Evolutionary conservation across 2,329 filamentous ascomycete species (phyloP).

Genomic region (Xylariaceae sp.): DNA sequence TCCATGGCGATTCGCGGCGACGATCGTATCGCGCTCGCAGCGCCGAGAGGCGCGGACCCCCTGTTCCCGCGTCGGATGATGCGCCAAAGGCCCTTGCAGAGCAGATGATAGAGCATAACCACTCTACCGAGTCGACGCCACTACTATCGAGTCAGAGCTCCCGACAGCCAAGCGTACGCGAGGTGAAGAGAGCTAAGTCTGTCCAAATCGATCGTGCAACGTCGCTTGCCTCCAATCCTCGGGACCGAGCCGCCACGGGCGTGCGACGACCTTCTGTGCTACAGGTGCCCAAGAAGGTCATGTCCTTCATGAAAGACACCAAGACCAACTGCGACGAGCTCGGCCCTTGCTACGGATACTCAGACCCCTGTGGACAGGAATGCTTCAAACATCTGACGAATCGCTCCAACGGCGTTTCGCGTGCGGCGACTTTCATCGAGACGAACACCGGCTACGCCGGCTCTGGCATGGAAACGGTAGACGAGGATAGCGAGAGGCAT

Average conservation of each 20-base stretch:
- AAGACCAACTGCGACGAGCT: constrained; percentile 57
- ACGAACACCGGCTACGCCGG: constrained; percentile 38
- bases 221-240: constrained; percentile 11
- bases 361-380: constrained; percentile 60
- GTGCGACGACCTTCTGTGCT: constrained; percentile 49
- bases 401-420: constrained; percentile 34
- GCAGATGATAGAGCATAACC: constrained; percentile 19
- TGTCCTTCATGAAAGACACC: constrained; percentile 62
- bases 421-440: constrained; percentile 37
- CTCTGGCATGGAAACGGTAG: constrained; percentile 27
- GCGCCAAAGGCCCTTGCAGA: constrained; percentile 12
- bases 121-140: constrained; percentile 43
- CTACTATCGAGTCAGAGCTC: constrained; percentile 35
- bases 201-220: constrained; percentile 21
- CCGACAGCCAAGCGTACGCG: constrained; percentile 23
- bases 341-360: constrained; percentile 59
- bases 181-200: constrained; percentile 29
- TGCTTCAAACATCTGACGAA: constrained; percentile 55
- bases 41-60: constrained; percentile 19
- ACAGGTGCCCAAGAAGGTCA: constrained; percentile 50
- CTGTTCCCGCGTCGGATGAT: constrained; percentile 12
- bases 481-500: constrained; percentile 28
- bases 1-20: constrained; percentile 24
- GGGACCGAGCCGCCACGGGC: constrained; percentile 30
- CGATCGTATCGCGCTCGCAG: constrained; percentile 26